Percentiles rank a stretch among this genome's conserved stretches.
phyloP scores from a whole-genome alignment of 441 rosid species.

The Erodium trifolium region DNA sequence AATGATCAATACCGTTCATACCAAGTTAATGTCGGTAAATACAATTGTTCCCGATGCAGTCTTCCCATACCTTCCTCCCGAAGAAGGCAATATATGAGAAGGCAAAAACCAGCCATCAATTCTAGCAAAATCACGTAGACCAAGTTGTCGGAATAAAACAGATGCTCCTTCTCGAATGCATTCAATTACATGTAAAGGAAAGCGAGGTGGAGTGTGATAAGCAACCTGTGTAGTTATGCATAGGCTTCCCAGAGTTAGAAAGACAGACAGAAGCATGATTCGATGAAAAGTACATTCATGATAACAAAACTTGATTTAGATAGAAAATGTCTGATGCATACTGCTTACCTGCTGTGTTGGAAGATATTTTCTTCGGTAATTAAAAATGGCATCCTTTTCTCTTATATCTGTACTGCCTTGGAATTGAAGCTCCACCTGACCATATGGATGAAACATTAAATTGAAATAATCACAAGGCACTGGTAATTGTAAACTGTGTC shows the following conservation, averaged over 20 bases:
- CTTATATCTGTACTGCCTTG: constrained; percentile 49
- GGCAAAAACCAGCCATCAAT: constrained; percentile 97
- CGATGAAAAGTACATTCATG: not conserved
- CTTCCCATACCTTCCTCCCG: constrained; percentile 38
- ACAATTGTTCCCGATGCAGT: constrained; percentile 41
- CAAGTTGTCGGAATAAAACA: constrained; percentile 58
- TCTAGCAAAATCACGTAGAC: constrained; percentile 88
- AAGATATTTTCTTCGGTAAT: constrained; percentile 88
- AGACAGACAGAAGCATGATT: constrained; percentile 2
- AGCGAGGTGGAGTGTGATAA: constrained; percentile 94
- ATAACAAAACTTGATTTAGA: constrained; percentile 11
- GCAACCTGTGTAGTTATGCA: constrained; percentile 51
- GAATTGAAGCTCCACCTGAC: constrained; percentile 84
- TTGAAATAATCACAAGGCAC: constrained; percentile 8
- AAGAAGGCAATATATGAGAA: constrained; percentile 34
- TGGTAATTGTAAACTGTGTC: not conserved
- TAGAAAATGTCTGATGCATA: constrained; percentile 17
- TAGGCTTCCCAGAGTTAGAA: constrained; percentile 15
- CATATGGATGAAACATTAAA: constrained; percentile 17
- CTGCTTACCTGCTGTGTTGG: constrained; percentile 82
- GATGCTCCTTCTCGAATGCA: constrained; percentile 77
- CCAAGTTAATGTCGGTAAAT: constrained; percentile 90
- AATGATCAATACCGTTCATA: constrained; percentile 25
- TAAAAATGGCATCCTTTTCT: constrained; percentile 76
- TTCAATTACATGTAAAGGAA: constrained; percentile 63